These are phyloP conservation scores for Scleromitrula shiraiana DNA, from an alignment of 2,329 filamentous ascomycete genomes.

Conservation along the genomic window DNA sequence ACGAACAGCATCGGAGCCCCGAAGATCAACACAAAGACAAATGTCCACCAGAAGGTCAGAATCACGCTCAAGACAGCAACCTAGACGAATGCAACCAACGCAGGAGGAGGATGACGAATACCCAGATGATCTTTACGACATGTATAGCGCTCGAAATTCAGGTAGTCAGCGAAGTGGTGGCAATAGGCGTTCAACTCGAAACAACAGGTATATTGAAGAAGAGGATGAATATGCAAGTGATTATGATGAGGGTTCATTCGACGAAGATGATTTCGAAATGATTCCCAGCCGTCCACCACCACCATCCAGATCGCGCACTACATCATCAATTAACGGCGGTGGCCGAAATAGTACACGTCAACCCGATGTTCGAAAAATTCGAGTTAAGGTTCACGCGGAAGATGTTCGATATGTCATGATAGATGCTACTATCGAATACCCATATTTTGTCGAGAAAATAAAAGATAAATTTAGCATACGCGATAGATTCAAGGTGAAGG, in stretches of 20 bases:
- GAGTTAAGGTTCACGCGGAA: slow-evolving; percentile 84
- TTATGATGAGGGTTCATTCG: slow-evolving; percentile 61
- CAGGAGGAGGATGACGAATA: slow-evolving; percentile 54
- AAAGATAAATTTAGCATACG: slow-evolving; percentile 78
- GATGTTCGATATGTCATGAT: slow-evolving; percentile 94
- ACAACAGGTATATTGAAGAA: slow-evolving; percentile 67
- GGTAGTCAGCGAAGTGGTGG: slow-evolving; percentile 33
- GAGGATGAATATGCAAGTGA: slow-evolving; percentile 70
- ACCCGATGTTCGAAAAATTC: slow-evolving; percentile 67
- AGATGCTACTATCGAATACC: slow-evolving; percentile 61
- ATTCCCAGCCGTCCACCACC: slow-evolving; percentile 47
- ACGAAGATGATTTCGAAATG: slow-evolving; percentile 77
- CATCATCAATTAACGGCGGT: slow-evolving; percentile 17
- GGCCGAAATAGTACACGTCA: slow-evolving; percentile 49
- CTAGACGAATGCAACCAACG: slow-evolving; percentile 23
- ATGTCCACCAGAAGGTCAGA: slow-evolving; percentile 28
- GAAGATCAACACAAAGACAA: slow-evolving; percentile 33
- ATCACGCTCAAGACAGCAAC: slow-evolving; percentile 17
- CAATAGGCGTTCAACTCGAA: slow-evolving; percentile 31
- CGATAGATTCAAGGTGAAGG: slow-evolving; percentile 79
- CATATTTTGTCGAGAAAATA: slow-evolving; percentile 70
- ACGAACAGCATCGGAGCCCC: slow-evolving; percentile 43
- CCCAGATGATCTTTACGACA: slow-evolving; percentile 52
- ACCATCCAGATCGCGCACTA: slow-evolving; percentile 32
- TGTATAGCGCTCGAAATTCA: slow-evolving; percentile 46